Evolutionary conservation across 768 basidiomycete species (phyloP).

Genomic region (Termitomyces sp.): DNA sequence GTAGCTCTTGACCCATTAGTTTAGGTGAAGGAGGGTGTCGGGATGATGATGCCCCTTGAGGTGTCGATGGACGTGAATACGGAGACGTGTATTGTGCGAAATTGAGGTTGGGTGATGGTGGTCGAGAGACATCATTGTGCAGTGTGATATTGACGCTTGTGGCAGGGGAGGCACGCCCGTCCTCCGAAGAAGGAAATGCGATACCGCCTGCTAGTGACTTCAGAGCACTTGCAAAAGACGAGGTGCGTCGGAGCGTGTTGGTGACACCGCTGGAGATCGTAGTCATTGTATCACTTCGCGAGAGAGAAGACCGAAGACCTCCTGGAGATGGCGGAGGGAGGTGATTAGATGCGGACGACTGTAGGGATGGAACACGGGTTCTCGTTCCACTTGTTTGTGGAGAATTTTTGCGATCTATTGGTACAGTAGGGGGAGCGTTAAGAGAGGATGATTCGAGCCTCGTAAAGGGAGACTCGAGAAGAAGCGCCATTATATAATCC

Average conservation of each 20-base stretch:
- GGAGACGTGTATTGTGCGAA: conserved; percentile 74
- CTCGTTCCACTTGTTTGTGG: conserved; percentile 34
- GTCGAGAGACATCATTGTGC: conserved; percentile 46
- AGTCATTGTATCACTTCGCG: conserved; percentile 59
- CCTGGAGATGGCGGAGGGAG: conserved; percentile 41
- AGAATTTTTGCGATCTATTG: conserved; percentile 31
- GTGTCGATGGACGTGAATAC: conserved; percentile 54
- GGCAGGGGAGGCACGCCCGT: conserved; percentile 34
- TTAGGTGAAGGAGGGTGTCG: conserved; percentile 21
- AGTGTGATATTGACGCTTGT: conserved; percentile 20
- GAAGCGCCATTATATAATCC: conserved; percentile 88
- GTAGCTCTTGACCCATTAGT: conserved; percentile 21
- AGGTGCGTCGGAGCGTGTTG: conserved; percentile 70
- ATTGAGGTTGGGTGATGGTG: conserved; percentile 77
- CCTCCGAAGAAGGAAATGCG: conserved; percentile 63
- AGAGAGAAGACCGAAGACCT: conserved; percentile 41
- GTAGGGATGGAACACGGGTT: conserved; percentile 44
- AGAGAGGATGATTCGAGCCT: conserved; percentile 67
- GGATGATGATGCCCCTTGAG: conserved; percentile 20
- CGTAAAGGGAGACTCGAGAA: conserved; percentile 86
- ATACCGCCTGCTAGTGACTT: conserved; percentile 67
- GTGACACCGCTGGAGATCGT: conserved; percentile 58
- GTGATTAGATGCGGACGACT: conserved; percentile 39
- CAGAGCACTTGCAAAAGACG: conserved; percentile 75
- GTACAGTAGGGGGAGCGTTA: conserved; percentile 39